Evolutionary conservation across 805 yeast genomes (phyloP).

Genomic region (Cephaloascus albidus): DNA sequence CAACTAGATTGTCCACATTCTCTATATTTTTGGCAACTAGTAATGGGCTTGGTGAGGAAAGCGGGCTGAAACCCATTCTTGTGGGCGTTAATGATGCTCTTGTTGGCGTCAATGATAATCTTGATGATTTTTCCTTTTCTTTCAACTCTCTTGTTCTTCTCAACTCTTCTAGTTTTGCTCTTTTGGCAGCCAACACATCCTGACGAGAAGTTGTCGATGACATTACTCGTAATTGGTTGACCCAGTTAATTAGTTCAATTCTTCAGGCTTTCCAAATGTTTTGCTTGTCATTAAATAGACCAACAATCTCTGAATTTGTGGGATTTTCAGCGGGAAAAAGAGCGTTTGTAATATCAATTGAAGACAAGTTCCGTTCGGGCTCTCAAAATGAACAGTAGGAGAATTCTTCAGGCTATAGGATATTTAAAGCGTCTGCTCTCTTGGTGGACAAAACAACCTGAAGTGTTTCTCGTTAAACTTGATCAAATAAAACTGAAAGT

Average conservation of each 20-base stretch:
- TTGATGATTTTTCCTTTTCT: neutral
- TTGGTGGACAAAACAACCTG: no score
- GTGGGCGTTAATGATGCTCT: neutral
- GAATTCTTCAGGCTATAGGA: no score
- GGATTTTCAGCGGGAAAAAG: neutral
- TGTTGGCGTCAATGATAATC: neutral
- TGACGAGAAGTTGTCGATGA: neutral
- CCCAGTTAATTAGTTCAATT: no score
- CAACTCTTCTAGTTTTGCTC: conserved; percentile 40
- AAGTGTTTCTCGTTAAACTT: no score
- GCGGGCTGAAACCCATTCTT: neutral
- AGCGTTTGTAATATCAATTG: no score
- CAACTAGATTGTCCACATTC: neutral
- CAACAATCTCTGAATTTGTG: neutral
- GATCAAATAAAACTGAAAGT: no score
- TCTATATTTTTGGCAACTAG: neutral
- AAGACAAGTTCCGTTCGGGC: no score
- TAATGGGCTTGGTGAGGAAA: neutral
- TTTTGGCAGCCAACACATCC: conserved; percentile 22
- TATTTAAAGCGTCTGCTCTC: no score
- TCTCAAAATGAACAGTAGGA: no score
- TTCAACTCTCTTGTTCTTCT: conserved; percentile 29
- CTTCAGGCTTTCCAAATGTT: neutral
- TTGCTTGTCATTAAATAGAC: neutral
- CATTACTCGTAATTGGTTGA: no score